A percentile compares a stretch with the other conserved stretches of the same genome.
phyloP scores from a whole-genome alignment of 768 basidiomycete species.

The Russula virescens region DNA sequence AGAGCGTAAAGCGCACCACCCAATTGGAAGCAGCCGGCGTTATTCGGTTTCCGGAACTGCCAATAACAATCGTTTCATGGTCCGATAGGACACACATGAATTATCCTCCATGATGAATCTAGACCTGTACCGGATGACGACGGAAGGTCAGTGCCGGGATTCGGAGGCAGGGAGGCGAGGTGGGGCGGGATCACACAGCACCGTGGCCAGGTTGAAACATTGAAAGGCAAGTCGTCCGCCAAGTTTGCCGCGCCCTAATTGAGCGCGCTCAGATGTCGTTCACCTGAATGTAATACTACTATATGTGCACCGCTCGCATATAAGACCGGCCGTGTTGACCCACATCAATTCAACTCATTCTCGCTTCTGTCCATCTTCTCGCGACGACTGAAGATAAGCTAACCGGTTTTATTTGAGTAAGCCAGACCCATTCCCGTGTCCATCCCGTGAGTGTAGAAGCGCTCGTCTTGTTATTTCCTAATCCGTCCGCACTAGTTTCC shows the following conservation, averaged over 20 bases:
- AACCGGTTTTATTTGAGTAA: background rate
- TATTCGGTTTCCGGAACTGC: background rate
- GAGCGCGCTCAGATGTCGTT: too few relatives aligned
- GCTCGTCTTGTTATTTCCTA: background rate
- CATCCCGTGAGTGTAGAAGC: constrained; percentile 2
- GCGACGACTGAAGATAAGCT: background rate
- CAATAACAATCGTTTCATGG: background rate
- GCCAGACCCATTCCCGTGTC: background rate
- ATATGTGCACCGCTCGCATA: background rate
- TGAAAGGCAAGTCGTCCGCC: too few relatives aligned
- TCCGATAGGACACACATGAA: background rate
- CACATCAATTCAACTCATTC: background rate
- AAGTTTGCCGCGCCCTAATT: too few relatives aligned
- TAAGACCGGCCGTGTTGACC: background rate
- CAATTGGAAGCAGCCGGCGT: background rate
- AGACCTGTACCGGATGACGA: too few relatives aligned
- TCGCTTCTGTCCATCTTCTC: background rate
- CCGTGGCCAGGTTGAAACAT: too few relatives aligned
- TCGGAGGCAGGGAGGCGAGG: background rate
- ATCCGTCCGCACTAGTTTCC: constrained; percentile 8
- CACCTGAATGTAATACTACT: background rate
- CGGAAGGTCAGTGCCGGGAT: background rate
- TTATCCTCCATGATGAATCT: too few relatives aligned
- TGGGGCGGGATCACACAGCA: too few relatives aligned
- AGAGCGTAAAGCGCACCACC: too few relatives aligned